Percentiles rank a stretch among this genome's conserved stretches.
These are phyloP conservation scores for Anthracocystis setariae DNA, from an alignment of 1,284 basidiomycete genomes.

Conservation along the genomic window DNA sequence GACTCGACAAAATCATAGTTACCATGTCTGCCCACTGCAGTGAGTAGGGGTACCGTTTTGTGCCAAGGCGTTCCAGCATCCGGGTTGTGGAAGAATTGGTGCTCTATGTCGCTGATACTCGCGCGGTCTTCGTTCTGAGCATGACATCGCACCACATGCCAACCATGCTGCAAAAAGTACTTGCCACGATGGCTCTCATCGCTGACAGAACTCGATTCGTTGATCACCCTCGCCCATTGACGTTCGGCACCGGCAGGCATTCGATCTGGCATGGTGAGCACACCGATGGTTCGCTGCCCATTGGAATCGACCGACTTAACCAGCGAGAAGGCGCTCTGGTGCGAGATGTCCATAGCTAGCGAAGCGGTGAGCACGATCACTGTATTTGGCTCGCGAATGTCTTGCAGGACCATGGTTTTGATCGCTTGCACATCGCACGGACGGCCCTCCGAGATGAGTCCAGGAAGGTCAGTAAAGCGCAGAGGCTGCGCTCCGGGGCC, in stretches of 20 bases:
- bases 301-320: conserved; percentile 5
- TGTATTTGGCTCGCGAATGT: conserved; percentile 12
- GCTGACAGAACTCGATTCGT: conserved; percentile 16
- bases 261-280: conserved; percentile 34
- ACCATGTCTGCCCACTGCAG: conserved; percentile 7
- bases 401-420: conserved; percentile 16
- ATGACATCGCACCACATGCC: conserved; percentile 32
- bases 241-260: conserved; percentile 13
- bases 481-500: conserved; percentile 20
- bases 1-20: conserved; percentile 13
- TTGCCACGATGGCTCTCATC: not conserved
- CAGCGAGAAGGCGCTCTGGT: conserved; percentile 17
- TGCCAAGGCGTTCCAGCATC: conserved; percentile 1
- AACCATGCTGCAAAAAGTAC: conserved; percentile 30
- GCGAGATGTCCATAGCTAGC: conserved; percentile 14
- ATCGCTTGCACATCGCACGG: conserved; percentile 8
- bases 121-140: conserved; percentile 14
- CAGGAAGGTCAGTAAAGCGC: conserved; percentile 30
- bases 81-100: conserved; percentile 4
- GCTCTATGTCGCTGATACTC: conserved; percentile 11
- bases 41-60: conserved; percentile 5
- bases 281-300: conserved; percentile 22
- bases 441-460: conserved; percentile 17
- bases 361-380: conserved; percentile 24
- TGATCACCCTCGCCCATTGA: conserved; percentile 26